A percentile compares a stretch with the other conserved stretches of the same genome.
Evolutionary conservation across 2,329 filamentous ascomycete species (phyloP).

Genomic region (Fusarium napiforme): DNA sequence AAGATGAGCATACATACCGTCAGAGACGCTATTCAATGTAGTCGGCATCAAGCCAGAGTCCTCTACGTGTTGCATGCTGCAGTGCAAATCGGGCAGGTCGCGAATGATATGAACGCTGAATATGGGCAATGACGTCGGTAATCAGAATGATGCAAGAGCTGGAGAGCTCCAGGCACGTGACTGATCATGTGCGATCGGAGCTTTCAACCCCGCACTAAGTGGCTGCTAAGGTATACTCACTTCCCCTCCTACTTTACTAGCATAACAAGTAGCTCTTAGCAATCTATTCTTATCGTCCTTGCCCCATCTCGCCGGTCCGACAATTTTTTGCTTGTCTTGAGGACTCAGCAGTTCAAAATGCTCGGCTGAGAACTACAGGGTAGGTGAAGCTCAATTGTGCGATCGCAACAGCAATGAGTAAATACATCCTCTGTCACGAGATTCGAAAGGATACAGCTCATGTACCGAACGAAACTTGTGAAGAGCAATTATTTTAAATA

Average conservation of each 20-base stretch:
- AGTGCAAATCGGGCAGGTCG: not conserved
- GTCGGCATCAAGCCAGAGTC: not conserved
- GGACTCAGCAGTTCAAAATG: not conserved
- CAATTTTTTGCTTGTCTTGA: not conserved
- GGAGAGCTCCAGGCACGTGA: not conserved
- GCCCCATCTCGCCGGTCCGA: not conserved
- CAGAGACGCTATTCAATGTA: rapidly evolving
- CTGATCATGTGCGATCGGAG: not conserved
- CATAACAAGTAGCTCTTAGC: not conserved
- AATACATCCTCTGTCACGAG: not conserved
- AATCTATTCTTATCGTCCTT: rapidly evolving
- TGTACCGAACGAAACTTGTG: rapidly evolving
- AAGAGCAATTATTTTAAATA: too few relatives aligned
- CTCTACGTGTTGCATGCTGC: not conserved
- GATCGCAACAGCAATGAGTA: not conserved
- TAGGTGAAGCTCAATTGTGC: not conserved
- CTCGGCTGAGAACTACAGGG: not conserved
- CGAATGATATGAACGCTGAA: not conserved
- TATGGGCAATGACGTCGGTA: not conserved
- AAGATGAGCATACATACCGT: not conserved
- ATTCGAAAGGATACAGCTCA: not conserved
- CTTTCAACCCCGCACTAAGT: too few relatives aligned
- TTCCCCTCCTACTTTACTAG: too few relatives aligned
- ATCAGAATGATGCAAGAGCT: not conserved
- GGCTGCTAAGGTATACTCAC: too few relatives aligned